Base-by-base conservation (phyloP, 257 asterid species). In the Nicotiana tabacum region DNA sequence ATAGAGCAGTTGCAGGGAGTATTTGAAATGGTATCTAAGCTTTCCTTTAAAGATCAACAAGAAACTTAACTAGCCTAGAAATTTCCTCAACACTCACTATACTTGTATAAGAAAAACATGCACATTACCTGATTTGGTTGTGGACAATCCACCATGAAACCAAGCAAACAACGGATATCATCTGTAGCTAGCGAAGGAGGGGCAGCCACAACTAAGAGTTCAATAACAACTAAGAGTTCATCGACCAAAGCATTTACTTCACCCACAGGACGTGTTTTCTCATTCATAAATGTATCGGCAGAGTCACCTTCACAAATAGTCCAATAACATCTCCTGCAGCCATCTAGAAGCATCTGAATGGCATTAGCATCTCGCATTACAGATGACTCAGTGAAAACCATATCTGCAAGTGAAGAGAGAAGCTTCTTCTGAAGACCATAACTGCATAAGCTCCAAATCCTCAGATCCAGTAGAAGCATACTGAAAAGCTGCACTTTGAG, bases 301-400 rank as follows among this genome's bases (percentile, higher is more conserved):
- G 99, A 96, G 86, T 96, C 98, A 66, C 82, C 87, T 89, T 96
- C 99, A 61, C 89, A 94, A 39, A 90, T 90, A 78, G 90, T 93
- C 99, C 99, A 96, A 83, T 96, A 96, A 89, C 99, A 96, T 85
- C 90, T 88, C 88, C 99, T 92, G 87, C 98, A 96, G 85, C 99
- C 98, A 90, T 96, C 99, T 79, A 96, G 90, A 87, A 96, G 99
- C 95, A 91, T 90, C 91, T 96, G 99, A 85, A 96, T 93, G 83
- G 97, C 98, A 90, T 94, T 94, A 84, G 98, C 97, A 89, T 96
- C 98, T 74, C 98, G 95, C 99, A 96, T 91, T 81, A 94, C 97
- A 17, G 97, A 89, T 67, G 97, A 91, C 89, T 96, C 98, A 2
- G 97, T 90, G 89, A 94, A 94, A 88, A 94, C 98, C 99, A 94